A percentile compares a stretch with the other conserved stretches of the same genome.
phyloP scores from a whole-genome alignment of 202 grass and related monocot genomes.

The Carex arenaria region DNA sequence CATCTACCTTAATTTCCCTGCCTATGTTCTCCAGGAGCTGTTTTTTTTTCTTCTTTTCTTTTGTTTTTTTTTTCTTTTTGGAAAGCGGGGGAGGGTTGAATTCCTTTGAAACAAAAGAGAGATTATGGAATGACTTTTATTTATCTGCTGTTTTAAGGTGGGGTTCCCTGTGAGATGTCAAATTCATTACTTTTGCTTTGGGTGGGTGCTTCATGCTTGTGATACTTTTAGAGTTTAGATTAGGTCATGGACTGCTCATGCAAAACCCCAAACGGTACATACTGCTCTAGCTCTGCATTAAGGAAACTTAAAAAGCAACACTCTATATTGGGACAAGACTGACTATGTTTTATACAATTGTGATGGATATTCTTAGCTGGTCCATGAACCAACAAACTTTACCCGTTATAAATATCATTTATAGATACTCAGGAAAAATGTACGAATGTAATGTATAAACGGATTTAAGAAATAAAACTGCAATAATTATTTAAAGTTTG shows the following conservation, averaged over 20 bases:
- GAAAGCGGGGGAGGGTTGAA: background rate
- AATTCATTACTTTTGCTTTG: background rate
- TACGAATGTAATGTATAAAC: background rate
- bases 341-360: background rate
- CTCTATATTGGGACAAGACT: background rate
- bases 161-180: background rate
- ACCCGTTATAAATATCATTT: background rate
- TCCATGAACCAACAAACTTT: background rate
- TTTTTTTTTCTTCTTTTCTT: background rate
- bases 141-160: background rate
- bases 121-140: background rate
- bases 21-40: background rate
- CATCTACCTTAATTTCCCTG: background rate
- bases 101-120: background rate
- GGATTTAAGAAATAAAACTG: background rate
- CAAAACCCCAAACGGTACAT: background rate
- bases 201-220: background rate
- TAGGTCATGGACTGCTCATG: background rate
- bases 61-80: background rate
- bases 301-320: background rate
- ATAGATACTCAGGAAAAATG: background rate
- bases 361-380: background rate
- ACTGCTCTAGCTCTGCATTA: background rate
- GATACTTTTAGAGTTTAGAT: too few species aligned
- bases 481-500: background rate